Conservation (phyloP, 352 stramenopile species). For the Pythium periplocum region DNA sequence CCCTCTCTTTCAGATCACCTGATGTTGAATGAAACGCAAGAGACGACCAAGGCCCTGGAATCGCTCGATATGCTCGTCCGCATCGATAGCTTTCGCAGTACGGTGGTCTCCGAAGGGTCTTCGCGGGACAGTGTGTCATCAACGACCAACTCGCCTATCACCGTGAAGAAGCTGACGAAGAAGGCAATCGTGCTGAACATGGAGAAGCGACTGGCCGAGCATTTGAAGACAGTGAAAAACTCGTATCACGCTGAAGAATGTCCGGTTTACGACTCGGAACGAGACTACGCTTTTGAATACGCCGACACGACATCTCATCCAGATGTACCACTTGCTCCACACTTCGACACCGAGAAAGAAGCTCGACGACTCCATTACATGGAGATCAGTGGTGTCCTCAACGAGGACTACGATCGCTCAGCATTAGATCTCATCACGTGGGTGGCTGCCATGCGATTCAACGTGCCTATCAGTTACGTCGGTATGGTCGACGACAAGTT, state of each 20-base stretch:
- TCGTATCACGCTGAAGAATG: slow-evolving; percentile 12
- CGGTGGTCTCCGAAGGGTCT: no score
- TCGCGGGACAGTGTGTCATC: no score
- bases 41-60: slow-evolving; percentile 37
- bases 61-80: slow-evolving; percentile 34
- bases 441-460: slow-evolving; percentile 41
- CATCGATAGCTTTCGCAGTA: background rate
- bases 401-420: slow-evolving; percentile 32
- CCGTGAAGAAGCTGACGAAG: background rate
- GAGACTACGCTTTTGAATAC: slow-evolving; percentile 50
- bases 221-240: slow-evolving; percentile 24
- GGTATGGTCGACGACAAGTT: slow-evolving; percentile 44
- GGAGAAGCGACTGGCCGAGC: slow-evolving; percentile 36
- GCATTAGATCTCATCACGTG: slow-evolving; percentile 52
- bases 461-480: slow-evolving; percentile 52
- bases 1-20: slow-evolving; percentile 10
- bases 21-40: slow-evolving; percentile 31
- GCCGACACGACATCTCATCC: slow-evolving; percentile 25
- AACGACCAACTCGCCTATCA: no score
- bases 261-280: slow-evolving; percentile 22
- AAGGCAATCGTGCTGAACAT: slow-evolving; percentile 32
- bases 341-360: slow-evolving; percentile 32
- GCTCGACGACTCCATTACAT: slow-evolving; percentile 37
- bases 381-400: slow-evolving; percentile 34
- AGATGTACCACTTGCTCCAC: slow-evolving; percentile 42